These are phyloP conservation scores for Epichloe elymi DNA, from an alignment of 2,329 filamentous ascomycete species.

Conservation along the genomic window DNA sequence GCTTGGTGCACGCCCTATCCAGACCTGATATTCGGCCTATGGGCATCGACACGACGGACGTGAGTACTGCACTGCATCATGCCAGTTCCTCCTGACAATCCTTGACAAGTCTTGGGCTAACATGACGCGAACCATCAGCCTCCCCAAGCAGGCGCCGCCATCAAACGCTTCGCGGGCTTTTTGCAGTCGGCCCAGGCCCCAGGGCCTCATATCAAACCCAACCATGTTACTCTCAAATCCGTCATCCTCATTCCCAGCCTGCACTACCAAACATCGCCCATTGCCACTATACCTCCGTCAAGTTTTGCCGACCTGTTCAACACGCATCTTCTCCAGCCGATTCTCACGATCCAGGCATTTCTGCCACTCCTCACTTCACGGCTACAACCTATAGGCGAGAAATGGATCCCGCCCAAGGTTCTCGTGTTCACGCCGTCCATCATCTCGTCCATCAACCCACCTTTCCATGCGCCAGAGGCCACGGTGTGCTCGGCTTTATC, in stretches of 20 bases:
- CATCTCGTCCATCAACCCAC: slow-evolving; percentile 64
- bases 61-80: slow-evolving; percentile 25
- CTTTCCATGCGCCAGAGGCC: slow-evolving; percentile 76
- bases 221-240: slow-evolving; percentile 64
- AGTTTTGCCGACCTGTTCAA: slow-evolving; percentile 85
- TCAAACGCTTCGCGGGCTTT: slow-evolving; percentile 57
- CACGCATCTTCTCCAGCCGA: slow-evolving; percentile 78
- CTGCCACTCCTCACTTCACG: slow-evolving; percentile 61
- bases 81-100: not conserved
- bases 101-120: not conserved
- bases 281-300: slow-evolving; percentile 73
- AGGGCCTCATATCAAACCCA: slow-evolving; percentile 60
- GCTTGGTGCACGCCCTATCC: slow-evolving; percentile 61
- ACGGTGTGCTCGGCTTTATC: slow-evolving; percentile 77
- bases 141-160: slow-evolving; percentile 51
- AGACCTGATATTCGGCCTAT: slow-evolving; percentile 72
- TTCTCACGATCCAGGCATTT: slow-evolving; percentile 79
- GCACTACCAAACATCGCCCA: slow-evolving; percentile 68
- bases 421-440: slow-evolving; percentile 70
- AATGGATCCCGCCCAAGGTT: slow-evolving; percentile 47
- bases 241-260: slow-evolving; percentile 73
- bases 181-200: slow-evolving; percentile 65
- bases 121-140: slow-evolving; percentile 32
- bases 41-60: slow-evolving; percentile 70
- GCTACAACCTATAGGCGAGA: slow-evolving; percentile 37